These are phyloP conservation scores for Talaromyces proteolyticus DNA, from an alignment of 495 filamentous ascomycete genomes.

Conservation along the genomic window DNA sequence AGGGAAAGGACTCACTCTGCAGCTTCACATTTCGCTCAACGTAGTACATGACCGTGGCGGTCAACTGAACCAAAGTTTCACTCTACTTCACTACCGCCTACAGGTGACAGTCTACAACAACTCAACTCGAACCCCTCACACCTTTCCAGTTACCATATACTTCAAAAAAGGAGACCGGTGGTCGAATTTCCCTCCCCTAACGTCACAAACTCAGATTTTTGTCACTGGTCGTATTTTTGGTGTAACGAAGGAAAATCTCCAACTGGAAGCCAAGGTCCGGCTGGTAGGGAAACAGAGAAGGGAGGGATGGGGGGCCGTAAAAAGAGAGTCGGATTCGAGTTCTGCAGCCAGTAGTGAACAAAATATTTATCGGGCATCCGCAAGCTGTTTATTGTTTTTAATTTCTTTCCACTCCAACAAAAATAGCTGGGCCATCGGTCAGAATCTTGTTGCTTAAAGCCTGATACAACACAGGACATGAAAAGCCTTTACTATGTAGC, in stretches of 20 bases:
- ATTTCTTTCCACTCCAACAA: no score
- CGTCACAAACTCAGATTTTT: constrained; percentile 2
- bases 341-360: no score
- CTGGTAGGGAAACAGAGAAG: no score
- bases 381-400: no score
- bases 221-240: constrained; percentile 11
- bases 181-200: constrained; percentile 10
- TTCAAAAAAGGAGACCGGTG: constrained; percentile 12
- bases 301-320: no score
- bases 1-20: constrained; percentile 9
- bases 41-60: constrained; percentile 7
- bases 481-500: no score
- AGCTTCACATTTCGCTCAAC: constrained; percentile 10
- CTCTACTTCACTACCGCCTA: constrained; percentile 11
- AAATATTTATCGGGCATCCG: no score
- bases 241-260: constrained; percentile 12
- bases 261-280: no score
- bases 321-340: no score
- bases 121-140: constrained; percentile 6
- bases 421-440: no score
- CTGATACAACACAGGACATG: no score
- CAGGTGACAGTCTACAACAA: constrained; percentile 12
- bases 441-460: no score
- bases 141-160: constrained; percentile 9
- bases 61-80: constrained; percentile 7